Conservation (phyloP, 1,284 basidiomycete species). For the Athelia psychrophila region DNA sequence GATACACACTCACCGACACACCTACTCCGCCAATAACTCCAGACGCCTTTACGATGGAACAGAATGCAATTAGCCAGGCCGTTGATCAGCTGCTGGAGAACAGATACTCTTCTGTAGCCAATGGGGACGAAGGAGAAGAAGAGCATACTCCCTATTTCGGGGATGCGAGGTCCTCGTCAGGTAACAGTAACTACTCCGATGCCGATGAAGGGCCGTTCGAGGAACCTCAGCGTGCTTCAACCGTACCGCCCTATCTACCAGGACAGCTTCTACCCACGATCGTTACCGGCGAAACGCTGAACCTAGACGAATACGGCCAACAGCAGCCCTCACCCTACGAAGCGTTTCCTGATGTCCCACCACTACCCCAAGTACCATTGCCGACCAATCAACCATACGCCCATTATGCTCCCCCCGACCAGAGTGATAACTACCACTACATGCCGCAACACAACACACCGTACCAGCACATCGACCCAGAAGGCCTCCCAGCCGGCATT, state of each 20-base stretch:
- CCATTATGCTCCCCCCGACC: conserved; percentile 12
- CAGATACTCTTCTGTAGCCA: neutral
- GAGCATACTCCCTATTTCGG: too few relatives aligned
- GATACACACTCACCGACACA: conserved; percentile 17
- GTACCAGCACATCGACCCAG: neutral
- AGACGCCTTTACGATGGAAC: neutral
- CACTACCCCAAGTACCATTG: neutral
- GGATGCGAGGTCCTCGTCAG: too few relatives aligned
- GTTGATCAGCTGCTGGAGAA: conserved; percentile 11
- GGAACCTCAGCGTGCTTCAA: neutral
- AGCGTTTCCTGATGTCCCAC: conserved; percentile 16
- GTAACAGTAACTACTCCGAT: too few relatives aligned
- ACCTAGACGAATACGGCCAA: conserved; percentile 23
- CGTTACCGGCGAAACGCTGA: conserved; percentile 32
- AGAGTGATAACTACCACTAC: neutral
- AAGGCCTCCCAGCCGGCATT: conserved; percentile 19
- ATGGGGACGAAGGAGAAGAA: neutral
- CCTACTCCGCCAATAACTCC: conserved; percentile 9
- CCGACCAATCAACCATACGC: conserved; percentile 15
- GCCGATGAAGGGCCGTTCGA: neutral
- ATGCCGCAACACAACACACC: neutral
- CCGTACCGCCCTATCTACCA: conserved; percentile 22
- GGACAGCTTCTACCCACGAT: conserved; percentile 31
- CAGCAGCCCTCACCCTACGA: conserved; percentile 18
- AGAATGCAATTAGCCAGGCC: conserved; percentile 13